Conservation (phyloP, 768 basidiomycete species). For the Grammothele lineata region DNA sequence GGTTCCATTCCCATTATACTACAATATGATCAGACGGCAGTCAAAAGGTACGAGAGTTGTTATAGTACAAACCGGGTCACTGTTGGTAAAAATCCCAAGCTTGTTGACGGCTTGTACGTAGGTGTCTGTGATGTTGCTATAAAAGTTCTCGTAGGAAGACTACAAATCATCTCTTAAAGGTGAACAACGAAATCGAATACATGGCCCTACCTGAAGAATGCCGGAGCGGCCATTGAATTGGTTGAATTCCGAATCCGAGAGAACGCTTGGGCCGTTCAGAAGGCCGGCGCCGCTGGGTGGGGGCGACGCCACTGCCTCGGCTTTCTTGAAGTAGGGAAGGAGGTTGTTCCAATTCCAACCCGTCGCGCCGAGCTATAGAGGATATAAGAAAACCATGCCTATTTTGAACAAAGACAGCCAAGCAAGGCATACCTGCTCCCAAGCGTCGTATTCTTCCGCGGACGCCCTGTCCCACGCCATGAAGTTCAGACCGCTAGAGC, state of each 20-base stretch:
- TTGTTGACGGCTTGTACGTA: constrained; percentile 29
- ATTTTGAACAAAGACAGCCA: neutral
- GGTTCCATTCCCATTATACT: constrained; percentile 2
- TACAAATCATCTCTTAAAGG: neutral
- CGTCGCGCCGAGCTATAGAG: constrained; percentile 19
- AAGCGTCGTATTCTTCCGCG: constrained; percentile 38
- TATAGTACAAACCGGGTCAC: constrained; percentile 32
- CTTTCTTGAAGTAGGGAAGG: constrained; percentile 38
- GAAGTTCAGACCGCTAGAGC: constrained; percentile 60
- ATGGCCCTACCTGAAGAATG: constrained; percentile 32
- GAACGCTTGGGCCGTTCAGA: constrained; percentile 27
- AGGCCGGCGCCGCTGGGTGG: constrained; percentile 25
- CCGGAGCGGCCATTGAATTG: constrained; percentile 45
- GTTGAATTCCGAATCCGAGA: constrained; percentile 40
- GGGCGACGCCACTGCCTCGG: constrained; percentile 51
- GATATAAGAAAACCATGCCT: neutral
- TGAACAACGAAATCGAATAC: neutral
- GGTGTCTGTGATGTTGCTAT: constrained; percentile 1
- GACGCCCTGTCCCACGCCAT: constrained; percentile 57
- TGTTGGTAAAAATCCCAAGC: constrained; percentile 34
- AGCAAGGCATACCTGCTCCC: constrained; percentile 24
- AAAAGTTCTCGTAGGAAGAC: constrained; percentile 2
- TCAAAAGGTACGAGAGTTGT: neutral
- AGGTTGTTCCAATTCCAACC: constrained; percentile 43
- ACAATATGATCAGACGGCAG: neutral